Evolutionary conservation across 2,329 filamentous ascomycete species (phyloP).

Genomic region (Ceratocystis papillata): DNA sequence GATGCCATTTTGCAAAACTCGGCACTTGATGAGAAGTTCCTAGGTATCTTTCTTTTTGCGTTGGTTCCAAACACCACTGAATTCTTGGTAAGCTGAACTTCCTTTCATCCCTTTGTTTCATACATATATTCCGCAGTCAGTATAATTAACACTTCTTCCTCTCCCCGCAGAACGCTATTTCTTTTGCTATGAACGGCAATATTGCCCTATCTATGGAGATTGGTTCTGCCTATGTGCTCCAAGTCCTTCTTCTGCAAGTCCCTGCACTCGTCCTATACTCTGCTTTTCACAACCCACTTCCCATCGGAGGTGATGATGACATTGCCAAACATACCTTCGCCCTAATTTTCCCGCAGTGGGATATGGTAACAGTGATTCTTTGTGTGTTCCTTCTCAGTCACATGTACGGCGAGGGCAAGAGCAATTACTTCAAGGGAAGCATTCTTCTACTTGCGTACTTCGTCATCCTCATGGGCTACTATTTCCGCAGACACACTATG

Average conservation of each 20-base stretch:
- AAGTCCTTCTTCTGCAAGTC: slow-evolving; percentile 90
- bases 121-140: neutral
- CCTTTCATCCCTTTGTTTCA: slow-evolving; percentile 19
- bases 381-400: slow-evolving; percentile 95
- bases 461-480: slow-evolving; percentile 86
- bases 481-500: slow-evolving; percentile 54
- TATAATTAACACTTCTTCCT: slow-evolving; percentile 24
- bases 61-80: slow-evolving; percentile 97
- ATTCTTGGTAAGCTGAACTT: slow-evolving; percentile 59
- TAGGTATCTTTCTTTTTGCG: slow-evolving; percentile 92
- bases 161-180: slow-evolving; percentile 70
- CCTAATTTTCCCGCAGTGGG: slow-evolving; percentile 96
- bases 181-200: slow-evolving; percentile 98
- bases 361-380: slow-evolving; percentile 93
- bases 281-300: slow-evolving; percentile 51
- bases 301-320: slow-evolving; percentile 32
- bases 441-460: slow-evolving; percentile 88
- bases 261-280: slow-evolving; percentile 88
- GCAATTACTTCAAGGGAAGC: slow-evolving; percentile 99
- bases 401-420: slow-evolving; percentile 97
- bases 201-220: slow-evolving; percentile 99
- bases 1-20: slow-evolving; percentile 89
- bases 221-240: slow-evolving; percentile 88
- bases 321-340: slow-evolving; percentile 57
- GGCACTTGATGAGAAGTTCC: slow-evolving; percentile 90